A percentile compares a stretch with the other conserved stretches of the same genome.
phyloP scores from a whole-genome alignment of 192 early-diverging fungal genomes.

The Linnemannia zychae region DNA sequence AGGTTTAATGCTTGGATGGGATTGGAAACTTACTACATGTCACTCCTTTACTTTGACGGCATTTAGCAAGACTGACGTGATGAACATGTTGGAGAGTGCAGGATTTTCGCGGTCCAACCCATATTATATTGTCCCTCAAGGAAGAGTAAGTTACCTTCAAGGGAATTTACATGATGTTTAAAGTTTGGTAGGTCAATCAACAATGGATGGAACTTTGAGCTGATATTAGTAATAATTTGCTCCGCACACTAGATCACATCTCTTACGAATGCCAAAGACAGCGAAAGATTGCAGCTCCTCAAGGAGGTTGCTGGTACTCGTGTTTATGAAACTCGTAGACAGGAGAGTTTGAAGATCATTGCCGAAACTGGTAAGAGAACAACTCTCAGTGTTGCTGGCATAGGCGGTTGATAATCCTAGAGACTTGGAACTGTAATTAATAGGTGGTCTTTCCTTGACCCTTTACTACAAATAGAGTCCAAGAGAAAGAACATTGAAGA shows the following conservation, averaged over 20 bases:
- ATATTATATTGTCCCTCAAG: slow-evolving; percentile 99
- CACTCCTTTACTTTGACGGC: slow-evolving; percentile 1
- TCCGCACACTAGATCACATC: slow-evolving; percentile 77
- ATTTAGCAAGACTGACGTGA: slow-evolving; percentile 88
- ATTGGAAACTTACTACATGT: not conserved
- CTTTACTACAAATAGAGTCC: slow-evolving; percentile 58
- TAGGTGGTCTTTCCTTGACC: not conserved
- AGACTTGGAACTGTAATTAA: not conserved
- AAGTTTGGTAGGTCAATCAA: not conserved
- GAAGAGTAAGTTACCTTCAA: slow-evolving; percentile 69
- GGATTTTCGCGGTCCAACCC: slow-evolving; percentile 98
- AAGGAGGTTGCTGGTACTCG: slow-evolving; percentile 99
- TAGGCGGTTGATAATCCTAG: not conserved
- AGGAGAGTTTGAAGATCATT: slow-evolving; percentile 93
- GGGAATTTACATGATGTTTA: not conserved
- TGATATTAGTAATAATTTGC: not conserved
- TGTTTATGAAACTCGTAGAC: slow-evolving; percentile 93
- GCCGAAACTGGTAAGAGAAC: slow-evolving; percentile 87
- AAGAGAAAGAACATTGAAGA: slow-evolving; percentile 93
- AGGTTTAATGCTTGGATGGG: not conserved
- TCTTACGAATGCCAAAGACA: slow-evolving; percentile 95
- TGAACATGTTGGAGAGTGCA: slow-evolving; percentile 94
- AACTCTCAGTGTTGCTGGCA: not conserved
- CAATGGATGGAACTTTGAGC: not conserved
- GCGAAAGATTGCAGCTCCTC: slow-evolving; percentile 88